phyloP scores from a whole-genome alignment of 1,284 basidiomycete genomes.

The Anthracocystis panici-leucophaei region DNA sequence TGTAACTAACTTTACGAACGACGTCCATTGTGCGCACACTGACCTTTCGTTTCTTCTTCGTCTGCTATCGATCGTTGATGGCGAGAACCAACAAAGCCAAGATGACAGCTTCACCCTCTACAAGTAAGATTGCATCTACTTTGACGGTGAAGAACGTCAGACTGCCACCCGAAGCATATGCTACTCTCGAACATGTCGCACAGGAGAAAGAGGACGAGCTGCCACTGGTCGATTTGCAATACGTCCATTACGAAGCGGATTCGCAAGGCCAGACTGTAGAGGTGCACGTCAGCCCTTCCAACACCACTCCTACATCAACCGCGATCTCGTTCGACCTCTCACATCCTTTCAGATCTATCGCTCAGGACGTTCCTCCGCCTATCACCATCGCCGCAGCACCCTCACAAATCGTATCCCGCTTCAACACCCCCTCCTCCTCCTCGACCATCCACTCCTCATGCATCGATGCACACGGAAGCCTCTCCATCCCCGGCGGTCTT shows the following conservation, averaged over 20 bases:
- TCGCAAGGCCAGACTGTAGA: background rate
- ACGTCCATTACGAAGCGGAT: constrained; percentile 9
- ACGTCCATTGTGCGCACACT: constrained; percentile 1
- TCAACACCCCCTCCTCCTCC: background rate
- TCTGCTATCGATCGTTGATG: background rate
- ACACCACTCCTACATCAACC: background rate
- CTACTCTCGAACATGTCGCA: constrained; percentile 3
- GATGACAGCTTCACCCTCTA: background rate
- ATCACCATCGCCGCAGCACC: background rate
- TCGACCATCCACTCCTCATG: background rate
- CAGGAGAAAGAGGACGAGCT: background rate
- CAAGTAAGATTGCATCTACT: background rate
- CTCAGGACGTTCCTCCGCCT: background rate
- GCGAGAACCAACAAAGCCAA: background rate
- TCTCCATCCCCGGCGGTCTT: constrained; percentile 47
- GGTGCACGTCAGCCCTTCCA: constrained; percentile 11
- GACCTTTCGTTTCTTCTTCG: background rate
- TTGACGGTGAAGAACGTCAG: constrained; percentile 22
- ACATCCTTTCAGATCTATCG: constrained; percentile 11
- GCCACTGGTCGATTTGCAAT: constrained; percentile 25
- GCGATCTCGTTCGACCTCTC: background rate
- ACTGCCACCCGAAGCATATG: constrained; percentile 19
- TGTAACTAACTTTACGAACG: constrained; percentile 1
- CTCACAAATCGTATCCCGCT: constrained; percentile 7
- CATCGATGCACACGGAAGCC: constrained; percentile 27